Conservation (phyloP, 495 filamentous ascomycete genomes). For the Aspergillus diversus region DNA sequence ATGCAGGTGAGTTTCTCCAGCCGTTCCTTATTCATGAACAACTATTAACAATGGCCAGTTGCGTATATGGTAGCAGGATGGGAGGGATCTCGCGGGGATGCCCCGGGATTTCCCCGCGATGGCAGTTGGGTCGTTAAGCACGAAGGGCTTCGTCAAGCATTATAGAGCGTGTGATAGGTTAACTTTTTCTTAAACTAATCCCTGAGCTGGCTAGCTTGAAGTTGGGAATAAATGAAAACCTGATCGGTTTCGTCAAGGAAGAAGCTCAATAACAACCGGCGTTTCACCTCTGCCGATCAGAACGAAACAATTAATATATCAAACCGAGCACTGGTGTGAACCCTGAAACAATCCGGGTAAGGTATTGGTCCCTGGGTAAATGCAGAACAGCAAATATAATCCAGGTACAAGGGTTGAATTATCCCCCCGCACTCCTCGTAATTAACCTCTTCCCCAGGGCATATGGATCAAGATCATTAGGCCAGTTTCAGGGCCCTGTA, state of each 20-base stretch:
- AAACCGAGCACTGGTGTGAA: too few relatives aligned
- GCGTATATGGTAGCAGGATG: constrained; percentile 25
- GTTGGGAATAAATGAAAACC: background rate
- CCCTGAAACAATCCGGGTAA: too few relatives aligned
- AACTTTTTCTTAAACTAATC: background rate
- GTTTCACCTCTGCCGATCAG: constrained; percentile 3
- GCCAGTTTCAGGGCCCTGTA: background rate
- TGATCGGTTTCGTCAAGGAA: constrained; percentile 1
- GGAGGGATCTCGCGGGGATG: constrained; percentile 17
- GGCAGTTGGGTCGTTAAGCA: constrained; percentile 21
- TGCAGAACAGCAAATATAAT: too few relatives aligned
- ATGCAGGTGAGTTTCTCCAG: constrained; percentile 13
- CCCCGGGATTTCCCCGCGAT: constrained; percentile 22
- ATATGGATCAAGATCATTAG: too few relatives aligned
- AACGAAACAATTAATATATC: background rate
- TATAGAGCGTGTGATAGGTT: background rate
- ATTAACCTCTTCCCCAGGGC: too few relatives aligned
- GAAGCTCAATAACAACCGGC: background rate
- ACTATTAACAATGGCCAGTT: constrained; percentile 13
- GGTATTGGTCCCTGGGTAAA: too few relatives aligned
- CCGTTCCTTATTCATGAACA: background rate
- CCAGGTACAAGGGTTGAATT: background rate
- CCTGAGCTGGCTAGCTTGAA: background rate
- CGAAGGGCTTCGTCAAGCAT: constrained; percentile 19
- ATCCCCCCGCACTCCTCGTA: background rate